Evolutionary conservation across 306 rosid species (phyloP), one percentile per base, ranked within the genome.

Genomic region (Comarum palustre): DNA sequence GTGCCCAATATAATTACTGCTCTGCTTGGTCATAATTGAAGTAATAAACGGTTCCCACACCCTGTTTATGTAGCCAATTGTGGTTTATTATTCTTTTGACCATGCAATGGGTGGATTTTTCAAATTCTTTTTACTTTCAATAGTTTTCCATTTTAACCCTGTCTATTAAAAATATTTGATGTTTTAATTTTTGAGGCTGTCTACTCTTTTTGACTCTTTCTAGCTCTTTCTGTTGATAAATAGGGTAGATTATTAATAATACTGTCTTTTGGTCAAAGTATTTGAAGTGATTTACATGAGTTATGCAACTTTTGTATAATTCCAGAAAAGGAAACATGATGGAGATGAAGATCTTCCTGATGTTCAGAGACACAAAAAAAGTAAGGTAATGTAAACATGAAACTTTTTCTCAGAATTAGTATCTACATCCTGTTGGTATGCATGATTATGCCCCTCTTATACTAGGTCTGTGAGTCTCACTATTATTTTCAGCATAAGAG

Each of bases 271-370:
- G 7, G 32, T 55, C 15, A 55, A 24, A 55, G 5, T 55, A 55
- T 55, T 24, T 34, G 11, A 69, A 75, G 65, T 62, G 74, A 17
- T 68, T 77, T 63, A 20, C 69, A 39, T 74, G 60, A 65, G 65
- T 72, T 12, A 34, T 55, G 73, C 24, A 27, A 39, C 69, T 79
- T 60, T 59, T 45, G 36, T 84, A 27, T 77, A 20, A 69, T 87
- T 79, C 51, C 95, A 94, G 99, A 94, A 94, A 85, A 83, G 99
- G 88, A 91, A 91, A 94, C 99, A 95, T 55, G 97, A 91, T 65
- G 99, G 97, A 58, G 99, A 95, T 73, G 97, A 91, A 78, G 97
- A 91, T 71, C 76, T 83, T 71, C 87, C 83, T 71, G 96, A 95
- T 76, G 82, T 88, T 78, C 96, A 95, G 89, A 90, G 90, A 69